phyloP scores from a whole-genome alignment of 2,329 filamentous ascomycete species.

The Apiospora marii region DNA sequence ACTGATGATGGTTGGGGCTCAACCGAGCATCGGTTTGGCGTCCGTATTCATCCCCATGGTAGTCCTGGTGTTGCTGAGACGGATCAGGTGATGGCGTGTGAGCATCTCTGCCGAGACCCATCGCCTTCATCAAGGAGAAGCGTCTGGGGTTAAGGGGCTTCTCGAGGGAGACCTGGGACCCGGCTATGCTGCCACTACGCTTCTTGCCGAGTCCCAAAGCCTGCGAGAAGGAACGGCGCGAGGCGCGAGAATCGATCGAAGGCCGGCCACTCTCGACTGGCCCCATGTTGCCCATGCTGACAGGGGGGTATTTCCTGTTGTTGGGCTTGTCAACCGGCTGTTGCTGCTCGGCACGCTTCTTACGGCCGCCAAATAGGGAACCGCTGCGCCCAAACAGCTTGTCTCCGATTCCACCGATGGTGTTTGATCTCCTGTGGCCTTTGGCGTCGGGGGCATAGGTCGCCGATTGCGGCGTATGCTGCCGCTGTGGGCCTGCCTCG shows the following conservation, averaged over 20 bases:
- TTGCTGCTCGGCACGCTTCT: conserved; percentile 43
- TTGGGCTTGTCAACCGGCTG: conserved; percentile 61
- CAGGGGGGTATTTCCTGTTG: conserved; percentile 79
- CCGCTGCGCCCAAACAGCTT: conserved; percentile 86
- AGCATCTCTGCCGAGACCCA: conserved; percentile 66
- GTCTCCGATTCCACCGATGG: conserved; percentile 82
- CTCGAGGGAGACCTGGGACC: conserved; percentile 64
- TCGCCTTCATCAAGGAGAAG: conserved; percentile 75
- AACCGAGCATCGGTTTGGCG: conserved; percentile 44
- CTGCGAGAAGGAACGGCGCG: conserved; percentile 72
- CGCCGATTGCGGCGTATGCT: conserved; percentile 44
- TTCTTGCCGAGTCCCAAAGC: conserved; percentile 72
- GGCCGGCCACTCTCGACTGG: conserved; percentile 60
- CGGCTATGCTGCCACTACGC: conserved; percentile 70
- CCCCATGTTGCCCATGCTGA: conserved; percentile 84
- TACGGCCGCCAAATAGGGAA: conserved; percentile 75
- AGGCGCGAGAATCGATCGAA: conserved; percentile 74
- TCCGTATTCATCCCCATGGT: conserved; percentile 47
- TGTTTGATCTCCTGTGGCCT: conserved; percentile 75
- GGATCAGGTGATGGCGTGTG: conserved; percentile 56
- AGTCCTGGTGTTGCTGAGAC: conserved; percentile 61
- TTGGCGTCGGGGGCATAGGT: conserved; percentile 46
- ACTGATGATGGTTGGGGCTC: conserved; percentile 40
- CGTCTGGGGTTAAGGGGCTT: conserved; percentile 61
- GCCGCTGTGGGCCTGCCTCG: background rate